Evolutionary conservation across 2,329 filamentous ascomycete genomes (phyloP).

Genomic region (Penicillium sp.): DNA sequence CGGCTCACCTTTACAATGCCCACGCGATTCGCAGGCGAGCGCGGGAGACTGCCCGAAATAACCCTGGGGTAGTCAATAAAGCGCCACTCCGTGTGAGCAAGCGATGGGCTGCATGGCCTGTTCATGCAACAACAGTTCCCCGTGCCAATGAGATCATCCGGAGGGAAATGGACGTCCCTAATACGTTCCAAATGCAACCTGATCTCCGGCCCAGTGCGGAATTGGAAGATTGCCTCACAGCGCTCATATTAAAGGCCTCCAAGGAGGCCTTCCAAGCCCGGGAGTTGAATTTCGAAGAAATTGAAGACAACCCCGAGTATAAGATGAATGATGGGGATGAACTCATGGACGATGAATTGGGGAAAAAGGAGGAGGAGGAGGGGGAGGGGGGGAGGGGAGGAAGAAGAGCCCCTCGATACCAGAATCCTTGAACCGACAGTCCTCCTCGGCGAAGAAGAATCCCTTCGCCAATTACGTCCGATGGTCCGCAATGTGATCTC

Average conservation of each 20-base stretch:
- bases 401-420: slow-evolving; percentile 14
- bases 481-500: slow-evolving; percentile 67
- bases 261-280: slow-evolving; percentile 60
- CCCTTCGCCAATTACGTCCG: slow-evolving; percentile 64
- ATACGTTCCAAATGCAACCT: slow-evolving; percentile 50
- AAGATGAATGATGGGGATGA: slow-evolving; percentile 19
- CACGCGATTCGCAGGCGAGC: slow-evolving; percentile 62
- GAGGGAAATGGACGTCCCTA: slow-evolving; percentile 51
- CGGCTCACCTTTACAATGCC: slow-evolving; percentile 75
- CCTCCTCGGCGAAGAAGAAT: slow-evolving; percentile 17
- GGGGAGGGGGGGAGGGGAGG: slow-evolving; percentile 18
- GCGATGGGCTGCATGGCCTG: slow-evolving; percentile 82
- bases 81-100: slow-evolving; percentile 49
- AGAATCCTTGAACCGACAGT: slow-evolving; percentile 29
- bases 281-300: slow-evolving; percentile 30
- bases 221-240: slow-evolving; percentile 69
- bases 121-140: slow-evolving; percentile 63
- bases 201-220: slow-evolving; percentile 55
- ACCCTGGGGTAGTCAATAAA: slow-evolving; percentile 8
- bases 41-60: slow-evolving; percentile 14
- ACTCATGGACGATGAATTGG: slow-evolving; percentile 8
- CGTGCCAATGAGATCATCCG: slow-evolving; percentile 52
- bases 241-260: slow-evolving; percentile 63
- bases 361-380: slow-evolving; percentile 1
- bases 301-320: slow-evolving; percentile 1